These are phyloP conservation scores for Malassezia sympodialis DNA, from an alignment of 1,284 basidiomycete species.

Conservation along the genomic window DNA sequence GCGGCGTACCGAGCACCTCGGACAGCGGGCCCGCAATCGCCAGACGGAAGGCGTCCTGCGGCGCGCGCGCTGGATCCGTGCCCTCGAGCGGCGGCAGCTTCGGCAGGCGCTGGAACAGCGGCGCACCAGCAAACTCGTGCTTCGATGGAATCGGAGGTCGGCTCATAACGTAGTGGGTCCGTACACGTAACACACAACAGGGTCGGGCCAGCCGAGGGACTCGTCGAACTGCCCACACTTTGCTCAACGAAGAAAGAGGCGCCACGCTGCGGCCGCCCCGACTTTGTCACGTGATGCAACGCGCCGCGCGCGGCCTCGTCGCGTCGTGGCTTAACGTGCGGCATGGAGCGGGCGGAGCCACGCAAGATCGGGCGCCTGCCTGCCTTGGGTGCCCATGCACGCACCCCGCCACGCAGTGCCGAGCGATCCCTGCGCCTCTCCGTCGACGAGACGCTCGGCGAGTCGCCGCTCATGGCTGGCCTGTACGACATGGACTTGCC, in stretches of 20 bases:
- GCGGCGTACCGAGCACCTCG: constrained; percentile 56
- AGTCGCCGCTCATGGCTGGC: constrained; percentile 14
- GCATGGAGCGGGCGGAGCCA: constrained; percentile 1
- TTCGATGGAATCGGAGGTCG: constrained; percentile 15
- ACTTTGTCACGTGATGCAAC: constrained; percentile 9
- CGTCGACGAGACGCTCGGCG: constrained; percentile 3
- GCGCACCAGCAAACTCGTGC: constrained; percentile 50
- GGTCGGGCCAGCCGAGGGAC: background rate
- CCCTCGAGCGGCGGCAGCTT: constrained; percentile 34
- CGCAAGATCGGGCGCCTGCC: constrained; percentile 15
- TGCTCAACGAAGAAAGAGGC: constrained; percentile 1
- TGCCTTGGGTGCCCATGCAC: constrained; percentile 4
- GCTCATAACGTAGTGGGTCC: constrained; percentile 9
- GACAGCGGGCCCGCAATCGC: constrained; percentile 70
- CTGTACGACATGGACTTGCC: constrained; percentile 3
- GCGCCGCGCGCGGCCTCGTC: background rate
- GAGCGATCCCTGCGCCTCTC: constrained; percentile 4
- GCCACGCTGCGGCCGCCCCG: background rate
- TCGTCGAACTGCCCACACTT: constrained; percentile 8
- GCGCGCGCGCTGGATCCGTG: constrained; percentile 60
- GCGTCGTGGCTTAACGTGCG: constrained; percentile 6
- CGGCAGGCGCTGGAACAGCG: constrained; percentile 40
- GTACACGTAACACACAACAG: background rate
- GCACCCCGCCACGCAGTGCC: background rate
- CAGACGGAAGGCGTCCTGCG: constrained; percentile 73